Conservation (phyloP, 2,329 filamentous ascomycete genomes). For the Monosporascus sp. region DNA sequence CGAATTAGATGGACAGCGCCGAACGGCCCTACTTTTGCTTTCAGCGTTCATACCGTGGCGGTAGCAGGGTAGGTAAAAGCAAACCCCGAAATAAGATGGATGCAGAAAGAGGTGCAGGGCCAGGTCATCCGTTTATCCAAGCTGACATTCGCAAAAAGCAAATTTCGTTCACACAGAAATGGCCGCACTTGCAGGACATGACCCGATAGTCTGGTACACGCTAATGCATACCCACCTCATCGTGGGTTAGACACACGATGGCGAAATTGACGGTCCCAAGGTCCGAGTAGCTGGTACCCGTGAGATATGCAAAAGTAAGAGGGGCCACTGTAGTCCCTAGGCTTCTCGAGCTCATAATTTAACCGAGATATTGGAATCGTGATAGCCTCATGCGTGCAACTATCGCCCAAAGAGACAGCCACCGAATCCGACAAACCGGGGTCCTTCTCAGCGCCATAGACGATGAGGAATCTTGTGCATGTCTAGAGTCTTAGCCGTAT, state of each 20-base stretch:
- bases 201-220: constrained; percentile 30
- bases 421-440: background rate
- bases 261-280: constrained; percentile 2
- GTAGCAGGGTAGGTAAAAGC: background rate
- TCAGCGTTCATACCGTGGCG: background rate
- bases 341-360: background rate
- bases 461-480: background rate
- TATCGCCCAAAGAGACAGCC: background rate
- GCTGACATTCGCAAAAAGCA: background rate
- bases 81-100: background rate
- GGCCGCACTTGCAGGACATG: constrained; percentile 20
- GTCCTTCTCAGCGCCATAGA: background rate
- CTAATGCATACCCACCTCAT: constrained; percentile 26
- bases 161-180: constrained; percentile 12
- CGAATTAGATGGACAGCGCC: background rate
- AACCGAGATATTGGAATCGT: background rate
- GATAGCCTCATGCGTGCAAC: background rate
- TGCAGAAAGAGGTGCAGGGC: background rate
- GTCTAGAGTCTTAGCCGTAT: too few relatives aligned
- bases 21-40: background rate
- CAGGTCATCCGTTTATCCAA: background rate
- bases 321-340: background rate
- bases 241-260: constrained; percentile 23
- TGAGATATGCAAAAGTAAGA: background rate
- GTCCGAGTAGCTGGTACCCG: background rate